Base-by-base conservation (phyloP, 805 yeast species). In the Vanderwaltozyma tropicalis region DNA sequence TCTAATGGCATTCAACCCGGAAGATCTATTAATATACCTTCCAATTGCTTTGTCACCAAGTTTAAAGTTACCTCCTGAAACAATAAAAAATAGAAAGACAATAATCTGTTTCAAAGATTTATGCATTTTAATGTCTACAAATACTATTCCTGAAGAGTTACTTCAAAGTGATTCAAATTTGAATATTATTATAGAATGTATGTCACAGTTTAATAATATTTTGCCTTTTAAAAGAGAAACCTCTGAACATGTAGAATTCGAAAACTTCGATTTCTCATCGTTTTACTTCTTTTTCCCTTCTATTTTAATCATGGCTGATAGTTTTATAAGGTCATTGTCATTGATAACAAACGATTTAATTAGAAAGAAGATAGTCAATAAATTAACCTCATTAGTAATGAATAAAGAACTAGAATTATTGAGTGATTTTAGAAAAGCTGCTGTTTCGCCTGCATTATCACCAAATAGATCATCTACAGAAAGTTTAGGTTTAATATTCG, bases 181-280 rank as follows among this genome's bases (percentile, higher is more conserved):
- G 11, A 35, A 41, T 1, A 44, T 52, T 8, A 46, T 57, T 29
- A 28, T 52, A 2, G 50, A 49, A 7, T 52, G 57, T 9, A 50
- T 55, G 32, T 39, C 53, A 4, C 53, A 50, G 24, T 57, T 57
- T 34, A 53, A 47, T 34, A 48, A 41, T 3, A 69, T 76, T 32
- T 83, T 92, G 1, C 78, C 82, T 0, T 62, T 85, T 49, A 72
- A 68, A 43, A 68, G 97, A 41, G 95, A 86, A 51, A 74, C 76
- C 4, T 67, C 71, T 5, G 79, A 75, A 41, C 98, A 89, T 57
- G 87, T 89, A 9, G 96, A 88, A 53, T 92, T 82, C 55, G 98
- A 89, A 53, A 78, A 78, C 32, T 84, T 83, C 24, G 89, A 84
- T 36, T 92, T 88, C 67, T 56, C 64, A 15, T 48, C 59, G 5